phyloP scores from a whole-genome alignment of 345 rosid genomes.

The Diplotaxis tenuifolia region DNA sequence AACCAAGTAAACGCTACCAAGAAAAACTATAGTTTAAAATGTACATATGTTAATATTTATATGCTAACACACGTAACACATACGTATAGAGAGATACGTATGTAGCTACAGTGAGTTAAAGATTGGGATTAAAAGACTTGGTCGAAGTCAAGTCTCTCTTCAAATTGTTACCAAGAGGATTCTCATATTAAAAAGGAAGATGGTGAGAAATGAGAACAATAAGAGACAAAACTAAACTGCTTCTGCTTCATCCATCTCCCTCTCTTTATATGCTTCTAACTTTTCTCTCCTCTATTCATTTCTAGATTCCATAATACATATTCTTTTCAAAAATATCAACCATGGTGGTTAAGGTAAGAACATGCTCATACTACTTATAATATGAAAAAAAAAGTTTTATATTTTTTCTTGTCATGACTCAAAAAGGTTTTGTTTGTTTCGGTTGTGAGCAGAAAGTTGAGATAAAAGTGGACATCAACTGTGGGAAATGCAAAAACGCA shows the following conservation, averaged over 20 bases:
- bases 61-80: background rate
- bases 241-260: constrained; percentile 6
- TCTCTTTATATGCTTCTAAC: constrained; percentile 13
- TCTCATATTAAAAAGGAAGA: constrained; percentile 19
- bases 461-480: constrained; percentile 37
- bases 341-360: constrained; percentile 37
- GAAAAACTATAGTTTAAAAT: background rate
- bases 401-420: background rate
- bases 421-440: constrained; percentile 1
- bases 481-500: constrained; percentile 32
- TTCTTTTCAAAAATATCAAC: background rate
- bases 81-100: constrained; percentile 2
- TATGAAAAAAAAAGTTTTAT: background rate
- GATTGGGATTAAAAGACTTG: constrained; percentile 16
- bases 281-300: constrained; percentile 14
- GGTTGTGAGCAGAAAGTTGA: constrained; percentile 32
- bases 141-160: constrained; percentile 16
- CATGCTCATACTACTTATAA: constrained; percentile 1
- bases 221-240: background rate
- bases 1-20: background rate
- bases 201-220: constrained; percentile 14
- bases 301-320: background rate
- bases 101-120: background rate
- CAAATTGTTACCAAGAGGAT: background rate
- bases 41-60: background rate